A percentile compares a stretch with the other conserved stretches of the same genome.
Conservation (phyloP, 495 filamentous ascomycete genomes). For the Talaromyces nanjingensis region DNA sequence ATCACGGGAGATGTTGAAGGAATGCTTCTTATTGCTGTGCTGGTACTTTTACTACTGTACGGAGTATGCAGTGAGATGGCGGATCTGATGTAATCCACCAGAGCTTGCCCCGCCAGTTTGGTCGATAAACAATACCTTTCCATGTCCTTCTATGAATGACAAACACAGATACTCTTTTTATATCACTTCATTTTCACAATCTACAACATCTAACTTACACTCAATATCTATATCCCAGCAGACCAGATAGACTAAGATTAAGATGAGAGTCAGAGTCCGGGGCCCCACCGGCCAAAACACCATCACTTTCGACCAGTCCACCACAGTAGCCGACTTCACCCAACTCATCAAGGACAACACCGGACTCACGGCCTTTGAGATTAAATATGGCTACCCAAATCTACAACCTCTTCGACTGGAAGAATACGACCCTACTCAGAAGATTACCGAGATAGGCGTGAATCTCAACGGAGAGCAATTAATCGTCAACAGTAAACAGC, state of each 20-base stretch:
- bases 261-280: slow-evolving; percentile 57
- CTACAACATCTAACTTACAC: not conserved
- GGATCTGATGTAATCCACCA: not conserved
- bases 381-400: slow-evolving; percentile 86
- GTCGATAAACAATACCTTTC: not conserved
- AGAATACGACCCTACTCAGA: slow-evolving; percentile 34
- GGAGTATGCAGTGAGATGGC: too few relatives aligned
- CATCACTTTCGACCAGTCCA: slow-evolving; percentile 56
- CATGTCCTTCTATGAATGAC: not conserved
- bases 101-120: slow-evolving; percentile 1
- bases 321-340: slow-evolving; percentile 58
- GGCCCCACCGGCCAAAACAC: slow-evolving; percentile 56
- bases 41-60: too few relatives aligned
- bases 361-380: slow-evolving; percentile 47
- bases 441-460: slow-evolving; percentile 49
- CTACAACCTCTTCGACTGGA: slow-evolving; percentile 57
- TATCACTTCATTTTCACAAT: not conserved
- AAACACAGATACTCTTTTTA: not conserved
- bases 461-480: slow-evolving; percentile 78
- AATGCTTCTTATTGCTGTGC: too few relatives aligned
- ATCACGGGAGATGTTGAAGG: too few relatives aligned
- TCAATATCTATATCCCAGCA: too few relatives aligned
- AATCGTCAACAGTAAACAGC: slow-evolving; percentile 51
- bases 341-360: slow-evolving; percentile 49
- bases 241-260: not conserved